These are phyloP conservation scores for Sugiyamaella neomexicana DNA, from an alignment of 1,139 yeast species.

Conservation along the genomic window DNA sequence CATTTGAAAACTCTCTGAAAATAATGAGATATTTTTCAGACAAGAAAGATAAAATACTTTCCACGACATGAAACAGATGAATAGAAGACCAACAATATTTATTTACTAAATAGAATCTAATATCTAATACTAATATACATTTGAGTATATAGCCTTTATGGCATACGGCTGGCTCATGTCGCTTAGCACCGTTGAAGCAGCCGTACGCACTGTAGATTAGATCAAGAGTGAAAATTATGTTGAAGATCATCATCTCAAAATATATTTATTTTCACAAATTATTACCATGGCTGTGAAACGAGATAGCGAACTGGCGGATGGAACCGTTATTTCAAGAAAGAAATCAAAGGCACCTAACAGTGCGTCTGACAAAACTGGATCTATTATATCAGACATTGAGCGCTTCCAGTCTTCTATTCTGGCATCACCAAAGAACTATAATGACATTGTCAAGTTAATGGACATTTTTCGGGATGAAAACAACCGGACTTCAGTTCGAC, in stretches of 20 bases:
- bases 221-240: too few species aligned
- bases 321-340: not conserved
- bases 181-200: too few species aligned
- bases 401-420: conserved; percentile 41
- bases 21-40: conserved; percentile 8
- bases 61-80: too few species aligned
- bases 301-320: not conserved
- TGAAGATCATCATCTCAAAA: too few species aligned
- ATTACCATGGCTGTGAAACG: conserved; percentile 1
- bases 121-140: too few species aligned
- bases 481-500: conserved; percentile 27
- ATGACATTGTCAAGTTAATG: conserved; percentile 52
- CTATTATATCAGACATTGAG: conserved; percentile 36
- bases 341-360: not conserved
- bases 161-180: too few species aligned
- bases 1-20: conserved; percentile 54
- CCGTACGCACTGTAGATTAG: too few species aligned
- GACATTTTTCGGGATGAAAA: conserved; percentile 43
- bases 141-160: too few species aligned
- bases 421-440: conserved; percentile 50
- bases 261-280: too few species aligned
- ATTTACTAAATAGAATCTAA: too few species aligned
- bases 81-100: too few species aligned
- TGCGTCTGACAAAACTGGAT: not conserved
- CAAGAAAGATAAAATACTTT: not conserved